Conservation (phyloP, 495 filamentous ascomycete species). For the Annulohypoxylon moriforme region DNA sequence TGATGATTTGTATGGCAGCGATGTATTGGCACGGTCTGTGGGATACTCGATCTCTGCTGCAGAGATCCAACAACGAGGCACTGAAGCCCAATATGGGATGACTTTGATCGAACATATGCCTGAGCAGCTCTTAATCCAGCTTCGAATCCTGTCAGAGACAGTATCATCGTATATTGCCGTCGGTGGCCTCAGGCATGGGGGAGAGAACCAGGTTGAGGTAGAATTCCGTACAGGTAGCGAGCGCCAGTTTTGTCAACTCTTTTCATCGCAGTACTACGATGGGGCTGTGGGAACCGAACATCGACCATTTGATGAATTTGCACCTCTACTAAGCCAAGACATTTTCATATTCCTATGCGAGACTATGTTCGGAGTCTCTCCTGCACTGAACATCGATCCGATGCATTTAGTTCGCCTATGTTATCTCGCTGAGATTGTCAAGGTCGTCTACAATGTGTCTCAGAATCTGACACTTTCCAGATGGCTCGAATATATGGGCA, state of each 20-base stretch:
- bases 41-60: conserved; percentile 90
- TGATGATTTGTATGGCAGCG: conserved; percentile 69
- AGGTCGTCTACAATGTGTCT: conserved; percentile 69
- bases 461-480: conserved; percentile 54
- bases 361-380: conserved; percentile 68
- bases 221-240: conserved; percentile 78
- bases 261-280: conserved; percentile 67
- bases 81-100: conserved; percentile 77
- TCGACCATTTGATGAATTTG: conserved; percentile 59
- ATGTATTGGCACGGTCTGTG: conserved; percentile 77
- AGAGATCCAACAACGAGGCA: conserved; percentile 92
- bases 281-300: conserved; percentile 43
- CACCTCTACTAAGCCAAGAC: conserved; percentile 80
- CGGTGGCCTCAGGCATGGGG: conserved; percentile 70
- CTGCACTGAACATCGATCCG: conserved; percentile 71
- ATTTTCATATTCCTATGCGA: conserved; percentile 90
- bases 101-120: conserved; percentile 88
- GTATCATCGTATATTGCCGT: conserved; percentile 84
- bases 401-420: conserved; percentile 87
- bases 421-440: conserved; percentile 90
- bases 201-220: conserved; percentile 68
- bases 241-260: conserved; percentile 80
- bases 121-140: conserved; percentile 80
- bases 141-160: conserved; percentile 92
- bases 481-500: conserved; percentile 54